These are phyloP conservation scores for Wickerhamomyces subpelliculosus DNA, from an alignment of 805 yeast genomes.

Conservation along the genomic window DNA sequence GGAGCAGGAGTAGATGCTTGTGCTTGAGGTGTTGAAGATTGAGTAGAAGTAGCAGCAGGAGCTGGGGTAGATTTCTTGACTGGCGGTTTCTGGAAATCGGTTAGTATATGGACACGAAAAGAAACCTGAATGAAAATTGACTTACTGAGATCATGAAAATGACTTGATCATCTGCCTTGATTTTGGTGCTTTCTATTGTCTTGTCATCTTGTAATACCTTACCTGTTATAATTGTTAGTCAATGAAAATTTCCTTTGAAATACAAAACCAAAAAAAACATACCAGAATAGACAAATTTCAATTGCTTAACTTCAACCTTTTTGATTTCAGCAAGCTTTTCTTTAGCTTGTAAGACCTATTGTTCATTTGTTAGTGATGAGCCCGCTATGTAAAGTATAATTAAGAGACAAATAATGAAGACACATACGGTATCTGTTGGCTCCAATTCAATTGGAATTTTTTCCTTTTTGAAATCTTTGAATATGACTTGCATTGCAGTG, in stretches of 20 bases:
- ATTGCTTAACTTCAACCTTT: slow-evolving; percentile 61
- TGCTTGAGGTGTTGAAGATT: slow-evolving; percentile 7
- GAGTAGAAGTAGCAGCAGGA: slow-evolving; percentile 14
- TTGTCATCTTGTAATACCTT: slow-evolving; percentile 84
- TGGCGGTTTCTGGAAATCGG: slow-evolving; percentile 18
- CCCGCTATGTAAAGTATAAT: neutral
- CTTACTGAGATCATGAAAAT: slow-evolving; percentile 83
- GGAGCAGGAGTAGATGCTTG: slow-evolving; percentile 23
- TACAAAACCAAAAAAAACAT: slow-evolving; percentile 6
- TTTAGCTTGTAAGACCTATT: slow-evolving; percentile 57
- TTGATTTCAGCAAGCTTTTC: slow-evolving; percentile 63
- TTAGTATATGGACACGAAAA: neutral
- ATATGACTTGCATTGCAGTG: slow-evolving; percentile 59
- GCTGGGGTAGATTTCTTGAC: slow-evolving; percentile 18
- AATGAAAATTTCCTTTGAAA: neutral
- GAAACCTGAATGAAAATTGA: slow-evolving; percentile 17
- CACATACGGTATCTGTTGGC: slow-evolving; percentile 50
- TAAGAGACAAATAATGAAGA: neutral
- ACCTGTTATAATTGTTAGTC: slow-evolving; percentile 26
- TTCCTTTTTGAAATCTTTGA: slow-evolving; percentile 92
- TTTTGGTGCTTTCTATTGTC: slow-evolving; percentile 60
- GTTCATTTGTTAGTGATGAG: neutral
- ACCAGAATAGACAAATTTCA: slow-evolving; percentile 89
- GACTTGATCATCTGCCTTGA: slow-evolving; percentile 80
- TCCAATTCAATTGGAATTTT: slow-evolving; percentile 77